Evolutionary conservation across 2,329 filamentous ascomycete species (phyloP).

Genomic region (Paecilomyces sp.): DNA sequence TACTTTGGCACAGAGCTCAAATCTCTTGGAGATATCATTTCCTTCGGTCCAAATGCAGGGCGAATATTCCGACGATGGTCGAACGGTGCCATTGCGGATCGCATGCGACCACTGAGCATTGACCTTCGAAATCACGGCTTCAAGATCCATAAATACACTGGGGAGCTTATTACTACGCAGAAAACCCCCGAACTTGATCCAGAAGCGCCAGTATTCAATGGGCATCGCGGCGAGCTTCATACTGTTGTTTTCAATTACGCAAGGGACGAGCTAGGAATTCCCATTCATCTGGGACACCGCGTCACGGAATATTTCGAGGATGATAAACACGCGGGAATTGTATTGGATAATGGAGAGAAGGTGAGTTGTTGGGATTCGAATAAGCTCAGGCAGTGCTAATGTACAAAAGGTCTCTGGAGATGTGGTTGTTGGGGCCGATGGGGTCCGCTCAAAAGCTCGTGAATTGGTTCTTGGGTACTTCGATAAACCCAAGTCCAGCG

Average conservation of each 20-base stretch:
- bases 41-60: slow-evolving; percentile 54
- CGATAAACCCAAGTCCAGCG: slow-evolving; percentile 26
- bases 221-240: slow-evolving; percentile 55
- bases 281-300: slow-evolving; percentile 47
- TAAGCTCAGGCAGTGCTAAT: slow-evolving; percentile 8
- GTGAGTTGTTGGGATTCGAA: slow-evolving; percentile 3
- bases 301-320: slow-evolving; percentile 52
- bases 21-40: slow-evolving; percentile 55
- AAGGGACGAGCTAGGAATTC: slow-evolving; percentile 46
- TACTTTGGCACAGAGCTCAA: slow-evolving; percentile 41
- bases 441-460: slow-evolving; percentile 47
- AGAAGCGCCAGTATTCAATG: slow-evolving; percentile 52
- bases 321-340: slow-evolving; percentile 44
- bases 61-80: slow-evolving; percentile 56
- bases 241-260: slow-evolving; percentile 54
- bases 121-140: slow-evolving; percentile 50
- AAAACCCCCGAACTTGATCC: slow-evolving; percentile 35
- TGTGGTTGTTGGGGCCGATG: slow-evolving; percentile 49
- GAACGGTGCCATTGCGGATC: slow-evolving; percentile 40
- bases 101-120: slow-evolving; percentile 46
- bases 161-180: slow-evolving; percentile 55
- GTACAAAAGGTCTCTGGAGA: slow-evolving; percentile 28
- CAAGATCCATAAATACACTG: slow-evolving; percentile 56
- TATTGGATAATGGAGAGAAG: slow-evolving; percentile 42
- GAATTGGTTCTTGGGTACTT: slow-evolving; percentile 37